Base-by-base conservation (phyloP, 352 stramenopile species). In the Phytopythium delawarense region DNA sequence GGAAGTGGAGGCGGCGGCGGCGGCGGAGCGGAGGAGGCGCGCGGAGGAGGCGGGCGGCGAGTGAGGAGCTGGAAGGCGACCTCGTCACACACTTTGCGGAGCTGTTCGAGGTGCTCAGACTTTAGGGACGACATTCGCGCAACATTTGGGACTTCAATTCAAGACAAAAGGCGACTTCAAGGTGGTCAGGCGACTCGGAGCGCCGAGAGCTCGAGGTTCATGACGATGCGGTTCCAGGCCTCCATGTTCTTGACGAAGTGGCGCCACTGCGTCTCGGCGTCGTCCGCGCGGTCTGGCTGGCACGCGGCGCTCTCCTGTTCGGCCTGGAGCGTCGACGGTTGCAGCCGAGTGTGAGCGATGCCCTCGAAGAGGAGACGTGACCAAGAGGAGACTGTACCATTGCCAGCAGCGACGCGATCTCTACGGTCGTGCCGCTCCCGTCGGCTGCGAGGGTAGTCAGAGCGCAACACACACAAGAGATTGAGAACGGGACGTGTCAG, bases 231-330 rank as follows among this genome's bases (percentile, higher is more conserved):
- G 67, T 91, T 92, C 86, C 86, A 94, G 18, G 79, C 61, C 66
- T 94, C 86, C 84, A 94, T 94, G 69, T 79, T 88, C 74, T 90
- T 89, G 25, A 94, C 81, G 7, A 94, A 71, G 52, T 88, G 75
- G 12, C 81, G 81, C 86, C 86, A 94, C 56, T 89, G 74, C 12
- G 56, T 73, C 69, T 92, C 84, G 11, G 75, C 69, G 39, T 87
- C 81, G 12, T 52, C 69, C 6, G 63, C 40, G 12, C 54, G 59
- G 35, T 69, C 67, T 2, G 69, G 59, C 13, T 69, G 62, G 34
- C 77, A 54, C 25, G 82, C 68, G 4, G 62, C 72, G 34, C 72
- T 79, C 62, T 89, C 73, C 34, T 86, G 50, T 21, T 58, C 57
- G 42, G 76, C 74, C 80, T 90, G 61, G 45, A 25, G 32, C 50